Evolutionary conservation across 1,284 basidiomycete species (phyloP).

Genomic region (Ceratorhiza oryzae-sativae): DNA sequence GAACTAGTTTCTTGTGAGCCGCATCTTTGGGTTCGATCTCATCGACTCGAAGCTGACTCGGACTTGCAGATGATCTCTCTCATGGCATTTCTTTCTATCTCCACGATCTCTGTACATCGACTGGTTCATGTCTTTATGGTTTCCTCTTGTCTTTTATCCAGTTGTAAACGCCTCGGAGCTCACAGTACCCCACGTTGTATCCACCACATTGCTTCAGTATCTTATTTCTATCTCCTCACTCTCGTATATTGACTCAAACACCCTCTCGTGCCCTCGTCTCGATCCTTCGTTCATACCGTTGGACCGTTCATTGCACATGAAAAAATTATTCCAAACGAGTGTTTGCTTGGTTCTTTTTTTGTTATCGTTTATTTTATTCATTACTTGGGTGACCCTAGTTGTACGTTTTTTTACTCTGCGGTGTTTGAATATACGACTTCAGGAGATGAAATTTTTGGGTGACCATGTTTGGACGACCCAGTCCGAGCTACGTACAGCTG

Average conservation of each 20-base stretch:
- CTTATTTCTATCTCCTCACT: neutral
- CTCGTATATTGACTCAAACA: neutral
- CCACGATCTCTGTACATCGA: neutral
- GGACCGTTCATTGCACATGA: too few species aligned
- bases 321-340: too few species aligned
- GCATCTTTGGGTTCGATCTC: neutral
- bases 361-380: slow-evolving; percentile 17
- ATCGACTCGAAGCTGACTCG: neutral
- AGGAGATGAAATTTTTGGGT: neutral
- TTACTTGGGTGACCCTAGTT: neutral
- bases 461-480: too few species aligned
- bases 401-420: neutral
- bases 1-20: slow-evolving; percentile 9
- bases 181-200: neutral
- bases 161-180: neutral
- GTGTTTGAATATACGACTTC: neutral
- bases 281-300: neutral
- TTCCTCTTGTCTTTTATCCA: neutral
- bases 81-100: neutral
- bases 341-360: neutral
- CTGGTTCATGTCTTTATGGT: neutral
- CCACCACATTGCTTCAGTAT: neutral
- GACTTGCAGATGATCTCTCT: neutral
- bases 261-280: neutral
- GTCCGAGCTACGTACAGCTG: too few species aligned